A percentile compares a stretch with the other conserved stretches of the same genome.
These are phyloP conservation scores for Heterobasidion irregulare DNA, from an alignment of 1,284 basidiomycete species.

Conservation along the genomic window DNA sequence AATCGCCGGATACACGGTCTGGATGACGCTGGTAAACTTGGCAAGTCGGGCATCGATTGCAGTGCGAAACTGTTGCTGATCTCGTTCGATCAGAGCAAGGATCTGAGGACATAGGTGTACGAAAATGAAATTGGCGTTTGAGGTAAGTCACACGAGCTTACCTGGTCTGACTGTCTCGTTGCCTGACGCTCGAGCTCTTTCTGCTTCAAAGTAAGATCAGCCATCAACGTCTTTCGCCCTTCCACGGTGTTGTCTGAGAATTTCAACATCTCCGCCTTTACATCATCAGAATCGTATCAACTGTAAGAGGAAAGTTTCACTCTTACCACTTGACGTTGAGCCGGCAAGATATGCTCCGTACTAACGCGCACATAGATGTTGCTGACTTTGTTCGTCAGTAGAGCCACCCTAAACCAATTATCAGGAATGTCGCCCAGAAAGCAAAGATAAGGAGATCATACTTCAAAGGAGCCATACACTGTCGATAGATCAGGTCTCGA, in stretches of 20 bases:
- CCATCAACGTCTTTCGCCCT: background rate
- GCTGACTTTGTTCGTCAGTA: constrained; percentile 3
- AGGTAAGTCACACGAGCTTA: background rate
- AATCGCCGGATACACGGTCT: background rate
- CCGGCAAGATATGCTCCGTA: constrained; percentile 1
- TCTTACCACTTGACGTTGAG: constrained; percentile 2
- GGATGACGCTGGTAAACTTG: background rate
- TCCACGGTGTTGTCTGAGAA: constrained; percentile 1
- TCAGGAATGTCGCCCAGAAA: background rate
- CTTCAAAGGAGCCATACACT: constrained; percentile 7
- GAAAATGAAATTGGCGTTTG: background rate
- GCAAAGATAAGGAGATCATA: background rate
- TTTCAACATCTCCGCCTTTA: constrained; percentile 3
- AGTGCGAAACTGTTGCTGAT: background rate
- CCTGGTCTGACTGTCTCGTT: background rate
- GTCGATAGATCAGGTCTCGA: constrained; percentile 3
- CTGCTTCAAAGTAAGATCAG: background rate
- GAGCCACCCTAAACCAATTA: background rate
- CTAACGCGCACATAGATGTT: constrained; percentile 2
- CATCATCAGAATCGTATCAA: background rate
- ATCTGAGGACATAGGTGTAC: background rate
- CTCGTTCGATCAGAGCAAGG: constrained; percentile 1
- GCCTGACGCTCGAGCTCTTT: background rate
- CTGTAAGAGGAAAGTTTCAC: background rate
- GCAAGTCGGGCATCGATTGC: constrained; percentile 1